Conservation (phyloP, 805 yeast species). For the Zygosaccharomyces gambellarensis region DNA sequence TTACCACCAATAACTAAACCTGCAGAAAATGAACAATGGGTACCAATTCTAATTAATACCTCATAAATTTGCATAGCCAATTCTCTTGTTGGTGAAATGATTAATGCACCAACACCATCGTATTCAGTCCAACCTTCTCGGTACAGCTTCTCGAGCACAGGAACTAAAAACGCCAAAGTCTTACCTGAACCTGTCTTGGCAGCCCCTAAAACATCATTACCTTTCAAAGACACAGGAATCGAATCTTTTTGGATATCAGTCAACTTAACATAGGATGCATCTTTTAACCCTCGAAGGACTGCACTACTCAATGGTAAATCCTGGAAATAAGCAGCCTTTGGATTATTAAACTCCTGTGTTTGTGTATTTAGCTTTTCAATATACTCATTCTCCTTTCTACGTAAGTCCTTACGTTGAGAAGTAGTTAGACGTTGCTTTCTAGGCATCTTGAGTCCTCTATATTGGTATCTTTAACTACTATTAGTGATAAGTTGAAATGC, state of each 20-base stretch:
- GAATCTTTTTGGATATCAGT: constrained; percentile 85
- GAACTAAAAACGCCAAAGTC: constrained; percentile 80
- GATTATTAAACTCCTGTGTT: constrained; percentile 49
- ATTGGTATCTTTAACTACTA: background rate
- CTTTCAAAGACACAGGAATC: constrained; percentile 70
- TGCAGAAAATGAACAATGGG: constrained; percentile 69
- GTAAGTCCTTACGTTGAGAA: constrained; percentile 37
- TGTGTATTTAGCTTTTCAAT: constrained; percentile 44
- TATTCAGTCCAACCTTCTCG: constrained; percentile 70
- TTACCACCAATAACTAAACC: constrained; percentile 94
- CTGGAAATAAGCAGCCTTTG: constrained; percentile 49
- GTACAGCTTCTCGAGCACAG: constrained; percentile 65
- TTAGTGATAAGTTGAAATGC: background rate
- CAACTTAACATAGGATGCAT: constrained; percentile 69
- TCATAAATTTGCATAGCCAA: constrained; percentile 87
- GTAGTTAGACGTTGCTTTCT: constrained; percentile 34
- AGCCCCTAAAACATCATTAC: constrained; percentile 77
- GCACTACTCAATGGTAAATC: constrained; percentile 71
- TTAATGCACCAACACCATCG: constrained; percentile 86
- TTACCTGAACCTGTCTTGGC: constrained; percentile 86
- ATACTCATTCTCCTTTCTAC: constrained; percentile 35
- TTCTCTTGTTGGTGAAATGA: constrained; percentile 90
- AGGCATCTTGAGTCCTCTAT: constrained; percentile 31
- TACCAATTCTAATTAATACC: constrained; percentile 77
- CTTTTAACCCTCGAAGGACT: constrained; percentile 68